Evolutionary conservation across 2,329 filamentous ascomycete species (phyloP).

Genomic region (Aspergillus amoenus): DNA sequence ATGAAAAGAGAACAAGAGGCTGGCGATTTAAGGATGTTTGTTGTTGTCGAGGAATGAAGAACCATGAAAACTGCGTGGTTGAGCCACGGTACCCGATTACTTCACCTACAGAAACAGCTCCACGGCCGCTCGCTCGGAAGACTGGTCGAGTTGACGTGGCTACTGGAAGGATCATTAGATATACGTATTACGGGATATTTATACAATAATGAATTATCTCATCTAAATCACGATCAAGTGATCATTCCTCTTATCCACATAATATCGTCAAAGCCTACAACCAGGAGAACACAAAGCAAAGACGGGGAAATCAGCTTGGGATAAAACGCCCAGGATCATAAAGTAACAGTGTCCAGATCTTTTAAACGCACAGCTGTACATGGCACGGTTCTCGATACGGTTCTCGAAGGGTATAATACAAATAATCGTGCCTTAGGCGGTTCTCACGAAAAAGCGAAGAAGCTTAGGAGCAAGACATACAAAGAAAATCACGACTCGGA

Average conservation of each 20-base stretch:
- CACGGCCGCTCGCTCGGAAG: too few species aligned
- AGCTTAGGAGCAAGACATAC: neutral
- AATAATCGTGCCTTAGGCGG: neutral
- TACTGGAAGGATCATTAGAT: neutral
- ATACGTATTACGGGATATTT: neutral
- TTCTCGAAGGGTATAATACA: slow-evolving; percentile 6
- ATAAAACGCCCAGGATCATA: neutral
- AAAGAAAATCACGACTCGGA: slow-evolving; percentile 6
- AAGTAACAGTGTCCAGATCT: neutral
- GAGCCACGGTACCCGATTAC: neutral
- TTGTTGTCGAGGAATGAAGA: neutral
- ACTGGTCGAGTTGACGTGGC: neutral
- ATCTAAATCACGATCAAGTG: slow-evolving; percentile 7
- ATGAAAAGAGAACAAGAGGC: neutral
- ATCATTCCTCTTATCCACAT: slow-evolving; percentile 31
- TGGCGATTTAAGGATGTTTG: neutral
- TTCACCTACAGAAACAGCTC: neutral
- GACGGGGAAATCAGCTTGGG: slow-evolving; percentile 2
- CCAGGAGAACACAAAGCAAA: neutral
- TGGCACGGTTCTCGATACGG: neutral
- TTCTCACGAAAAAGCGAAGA: neutral
- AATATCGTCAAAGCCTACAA: slow-evolving; percentile 21
- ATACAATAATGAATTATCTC: neutral
- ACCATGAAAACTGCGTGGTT: neutral
- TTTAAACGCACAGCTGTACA: neutral